These are phyloP conservation scores for Parastagonospora avenae DNA, from an alignment of 2,329 filamentous ascomycete genomes.

Conservation along the genomic window DNA sequence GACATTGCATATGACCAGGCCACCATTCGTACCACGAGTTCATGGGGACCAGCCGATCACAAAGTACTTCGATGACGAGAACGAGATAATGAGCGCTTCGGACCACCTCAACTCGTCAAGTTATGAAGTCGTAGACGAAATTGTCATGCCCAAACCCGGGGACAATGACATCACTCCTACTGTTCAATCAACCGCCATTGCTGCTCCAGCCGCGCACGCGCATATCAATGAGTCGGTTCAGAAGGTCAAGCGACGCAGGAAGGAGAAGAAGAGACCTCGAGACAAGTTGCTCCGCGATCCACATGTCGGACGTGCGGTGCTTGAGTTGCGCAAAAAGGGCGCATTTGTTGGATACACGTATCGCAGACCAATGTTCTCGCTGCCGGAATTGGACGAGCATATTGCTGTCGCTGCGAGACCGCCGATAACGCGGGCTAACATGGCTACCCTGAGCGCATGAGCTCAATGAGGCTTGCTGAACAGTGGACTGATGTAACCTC, in stretches of 20 bases:
- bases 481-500: background rate
- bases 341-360: constrained; percentile 94
- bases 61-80: constrained; percentile 87
- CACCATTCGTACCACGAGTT: constrained; percentile 81
- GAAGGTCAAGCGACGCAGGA: constrained; percentile 56
- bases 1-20: constrained; percentile 69
- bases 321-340: constrained; percentile 79
- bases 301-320: constrained; percentile 66
- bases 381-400: constrained; percentile 35
- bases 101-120: constrained; percentile 45
- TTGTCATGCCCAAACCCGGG: background rate
- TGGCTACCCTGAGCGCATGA: constrained; percentile 17
- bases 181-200: background rate
- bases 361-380: constrained; percentile 55
- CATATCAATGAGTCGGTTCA: constrained; percentile 9
- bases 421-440: constrained; percentile 1
- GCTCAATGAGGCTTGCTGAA: background rate
- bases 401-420: constrained; percentile 5
- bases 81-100: constrained; percentile 60
- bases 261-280: constrained; percentile 78
- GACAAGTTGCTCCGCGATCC: constrained; percentile 83
- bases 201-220: background rate
- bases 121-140: constrained; percentile 22
- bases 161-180: constrained; percentile 1
- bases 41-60: constrained; percentile 60